Percentiles rank a stretch among this genome's conserved stretches.
phyloP scores from a whole-genome alignment of 2,329 filamentous ascomycete genomes.

The Rutstroemia sp. region DNA sequence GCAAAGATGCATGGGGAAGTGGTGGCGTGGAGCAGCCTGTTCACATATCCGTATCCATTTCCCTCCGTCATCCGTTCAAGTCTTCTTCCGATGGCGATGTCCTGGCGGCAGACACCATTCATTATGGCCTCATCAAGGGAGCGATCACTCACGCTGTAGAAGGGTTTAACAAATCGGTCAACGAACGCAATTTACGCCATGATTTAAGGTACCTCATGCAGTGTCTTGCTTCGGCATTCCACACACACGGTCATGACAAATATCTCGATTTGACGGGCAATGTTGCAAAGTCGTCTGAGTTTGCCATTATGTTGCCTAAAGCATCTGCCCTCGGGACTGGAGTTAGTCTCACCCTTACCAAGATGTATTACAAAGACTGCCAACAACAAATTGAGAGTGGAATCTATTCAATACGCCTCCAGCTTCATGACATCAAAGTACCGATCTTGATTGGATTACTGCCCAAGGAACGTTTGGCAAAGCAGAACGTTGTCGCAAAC shows the following conservation, averaged over 20 bases:
- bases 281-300: conserved; percentile 34
- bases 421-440: conserved; percentile 50
- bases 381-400: background rate
- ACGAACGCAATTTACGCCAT: background rate
- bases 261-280: background rate
- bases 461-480: conserved; percentile 56
- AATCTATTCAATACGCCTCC: conserved; percentile 13
- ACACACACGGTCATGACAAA: background rate
- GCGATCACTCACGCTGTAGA: conserved; percentile 41
- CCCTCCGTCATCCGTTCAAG: conserved; percentile 47
- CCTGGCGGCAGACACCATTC: conserved; percentile 62
- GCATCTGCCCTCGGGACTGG: conserved; percentile 59
- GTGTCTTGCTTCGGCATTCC: background rate
- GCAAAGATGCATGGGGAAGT: conserved; percentile 60
- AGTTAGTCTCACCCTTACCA: conserved; percentile 40
- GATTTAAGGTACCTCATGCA: background rate
- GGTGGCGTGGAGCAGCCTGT: conserved; percentile 49
- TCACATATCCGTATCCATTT: conserved; percentile 51
- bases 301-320: conserved; percentile 57
- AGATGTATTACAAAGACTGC: conserved; percentile 25
- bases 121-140: conserved; percentile 68
- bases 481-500: conserved; percentile 59
- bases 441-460: conserved; percentile 69
- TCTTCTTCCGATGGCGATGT: conserved; percentile 51
- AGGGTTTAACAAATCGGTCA: conserved; percentile 8